Evolutionary conservation across 1,284 basidiomycete species (phyloP), one percentile per base, ranked within the genome.

Genomic region (Baeospora myosura): DNA sequence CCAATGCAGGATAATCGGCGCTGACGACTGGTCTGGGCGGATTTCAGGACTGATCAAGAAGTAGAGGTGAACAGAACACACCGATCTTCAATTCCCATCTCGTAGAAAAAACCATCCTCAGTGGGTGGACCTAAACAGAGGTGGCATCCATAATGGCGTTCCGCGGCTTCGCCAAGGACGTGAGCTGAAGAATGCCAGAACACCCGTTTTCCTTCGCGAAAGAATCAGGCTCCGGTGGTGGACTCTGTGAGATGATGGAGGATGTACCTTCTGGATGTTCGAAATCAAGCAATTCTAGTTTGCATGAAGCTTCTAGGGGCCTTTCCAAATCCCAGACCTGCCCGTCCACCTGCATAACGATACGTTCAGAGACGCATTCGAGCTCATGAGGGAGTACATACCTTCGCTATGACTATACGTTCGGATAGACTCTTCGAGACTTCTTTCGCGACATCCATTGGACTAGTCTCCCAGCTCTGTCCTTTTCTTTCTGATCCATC

Each of bases 181-280:
- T 98, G 96, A 0, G 96, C 96, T 8, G 94, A 98, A 18, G 95
- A 98, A 62, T 98, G 96, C 96, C 96, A 99, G 71, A 98, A 99
- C 25, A 98, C 96, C 54, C 84, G 85, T 62, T 95, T 91, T 43
- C 91, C 86, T 88, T 52, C 11, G 29, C n/a, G 18, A 25, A n/a
- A n/a, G n/a, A 29, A 45, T 10, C 38, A 22, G 34, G 38, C 12
- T 48, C 12, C 52, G 22, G 4, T 7, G 12, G 18, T n/a, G 17
- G n/a, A n/a, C n/a, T n/a, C n/a, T n/a, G n/a, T n/a, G n/a, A n/a
- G n/a, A n/a, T n/a, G n/a, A n/a, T n/a, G 12, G 34, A 23, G 5
- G 12, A 31, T 51, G 51, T 54, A 78, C 93, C 95, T 74, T 98
- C 93, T 6, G 88, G 85, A 50, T 94, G 81, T 40, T 98, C 92